Percentiles rank a stretch among this genome's conserved stretches.
phyloP scores from a whole-genome alignment of 257 asterid genomes.

The Mentha longifolia region DNA sequence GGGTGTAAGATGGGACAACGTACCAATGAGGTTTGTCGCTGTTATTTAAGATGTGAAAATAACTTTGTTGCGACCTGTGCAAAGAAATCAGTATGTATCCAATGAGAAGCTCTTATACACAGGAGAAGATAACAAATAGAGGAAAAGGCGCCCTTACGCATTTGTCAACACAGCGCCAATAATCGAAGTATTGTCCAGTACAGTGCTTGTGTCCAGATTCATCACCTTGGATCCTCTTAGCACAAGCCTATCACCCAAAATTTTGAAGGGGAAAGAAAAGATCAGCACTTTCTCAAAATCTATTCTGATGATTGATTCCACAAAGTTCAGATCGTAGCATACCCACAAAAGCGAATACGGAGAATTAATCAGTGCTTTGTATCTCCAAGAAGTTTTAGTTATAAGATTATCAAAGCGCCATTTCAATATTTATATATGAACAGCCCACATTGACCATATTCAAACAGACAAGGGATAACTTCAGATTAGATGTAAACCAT shows the following conservation, averaged over 20 bases:
- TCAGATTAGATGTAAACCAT: background rate
- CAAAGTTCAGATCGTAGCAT: background rate
- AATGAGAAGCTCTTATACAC: background rate
- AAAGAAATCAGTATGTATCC: constrained; percentile 15
- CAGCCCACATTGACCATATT: background rate
- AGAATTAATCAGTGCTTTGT: background rate
- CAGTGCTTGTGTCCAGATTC: constrained; percentile 82
- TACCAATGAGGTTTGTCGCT: constrained; percentile 27
- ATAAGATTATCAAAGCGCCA: background rate
- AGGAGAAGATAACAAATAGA: too few species aligned
- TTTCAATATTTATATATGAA: background rate
- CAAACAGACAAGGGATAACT: too few species aligned
- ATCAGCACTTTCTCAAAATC: constrained; percentile 18
- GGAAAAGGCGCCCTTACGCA: constrained; percentile 41
- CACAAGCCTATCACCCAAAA: constrained; percentile 55
- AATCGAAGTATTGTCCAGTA: constrained; percentile 89
- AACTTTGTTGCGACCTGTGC: constrained; percentile 55
- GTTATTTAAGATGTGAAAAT: constrained; percentile 48
- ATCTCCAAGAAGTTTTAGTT: background rate
- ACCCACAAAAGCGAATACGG: background rate
- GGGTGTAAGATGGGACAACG: constrained; percentile 19
- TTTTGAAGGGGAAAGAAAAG: background rate
- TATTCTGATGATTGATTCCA: background rate
- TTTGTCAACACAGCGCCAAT: constrained; percentile 78
- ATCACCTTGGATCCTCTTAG: constrained; percentile 68